Conservation (phyloP, 2,329 filamentous ascomycete species). For the Phoma sp. region DNA sequence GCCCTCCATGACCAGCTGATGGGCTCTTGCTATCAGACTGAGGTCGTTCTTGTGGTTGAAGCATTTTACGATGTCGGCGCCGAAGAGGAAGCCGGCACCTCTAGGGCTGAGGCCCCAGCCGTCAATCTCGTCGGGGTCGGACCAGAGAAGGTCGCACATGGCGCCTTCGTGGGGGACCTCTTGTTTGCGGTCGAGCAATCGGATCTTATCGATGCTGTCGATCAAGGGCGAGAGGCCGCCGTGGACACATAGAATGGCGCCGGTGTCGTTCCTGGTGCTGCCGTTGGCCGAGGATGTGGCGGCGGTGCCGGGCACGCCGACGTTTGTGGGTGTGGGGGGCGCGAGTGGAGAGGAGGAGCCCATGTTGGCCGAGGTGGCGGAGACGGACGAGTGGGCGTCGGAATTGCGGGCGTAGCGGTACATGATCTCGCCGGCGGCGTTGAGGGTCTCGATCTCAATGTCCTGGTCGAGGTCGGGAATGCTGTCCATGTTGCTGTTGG, state of each 20-base stretch:
- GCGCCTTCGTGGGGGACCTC: conserved; percentile 98
- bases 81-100: conserved; percentile 94
- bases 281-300: conserved; percentile 73
- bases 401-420: conserved; percentile 68
- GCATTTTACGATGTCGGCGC: conserved; percentile 88
- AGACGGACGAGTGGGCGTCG: conserved; percentile 45
- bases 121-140: conserved; percentile 96
- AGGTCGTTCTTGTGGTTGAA: conserved; percentile 97
- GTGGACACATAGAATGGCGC: conserved; percentile 90
- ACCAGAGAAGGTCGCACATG: conserved; percentile 99
- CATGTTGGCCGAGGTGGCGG: conserved; percentile 39
- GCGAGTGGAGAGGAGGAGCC: conserved; percentile 48
- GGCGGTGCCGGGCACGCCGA: conserved; percentile 79
- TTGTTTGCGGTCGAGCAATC: conserved; percentile 89
- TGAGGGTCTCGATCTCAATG: conserved; percentile 91
- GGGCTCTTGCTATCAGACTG: conserved; percentile 87
- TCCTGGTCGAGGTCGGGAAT: conserved; percentile 68
- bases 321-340: conserved; percentile 54
- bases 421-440: conserved; percentile 80
- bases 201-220: conserved; percentile 93
- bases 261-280: conserved; percentile 58
- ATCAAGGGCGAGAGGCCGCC: conserved; percentile 90
- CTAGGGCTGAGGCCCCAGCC: conserved; percentile 95
- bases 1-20: conserved; percentile 98
- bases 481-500: conserved; percentile 58